Evolutionary conservation across 2,329 filamentous ascomycete species (phyloP).

Genomic region (Sporothrix mexicana): DNA sequence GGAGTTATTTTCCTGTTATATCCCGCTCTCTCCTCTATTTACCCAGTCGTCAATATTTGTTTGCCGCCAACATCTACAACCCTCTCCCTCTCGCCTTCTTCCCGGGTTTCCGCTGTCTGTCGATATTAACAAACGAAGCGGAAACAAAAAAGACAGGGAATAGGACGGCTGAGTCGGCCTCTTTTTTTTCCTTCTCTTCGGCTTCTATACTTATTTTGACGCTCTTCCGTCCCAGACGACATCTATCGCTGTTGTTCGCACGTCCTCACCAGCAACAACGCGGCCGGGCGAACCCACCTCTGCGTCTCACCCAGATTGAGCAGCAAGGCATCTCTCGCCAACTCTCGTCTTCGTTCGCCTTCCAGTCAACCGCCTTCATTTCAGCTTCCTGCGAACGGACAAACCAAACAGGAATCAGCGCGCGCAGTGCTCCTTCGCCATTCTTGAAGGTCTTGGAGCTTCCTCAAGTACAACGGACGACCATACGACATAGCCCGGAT

Average conservation of each 20-base stretch:
- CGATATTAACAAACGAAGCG: slow-evolving; percentile 25
- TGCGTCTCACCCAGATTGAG: slow-evolving; percentile 26
- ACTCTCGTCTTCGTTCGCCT: neutral
- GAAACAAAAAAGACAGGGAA: neutral
- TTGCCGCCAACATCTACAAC: neutral
- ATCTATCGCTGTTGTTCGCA: neutral
- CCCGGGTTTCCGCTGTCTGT: slow-evolving; percentile 23
- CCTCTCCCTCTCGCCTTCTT: neutral
- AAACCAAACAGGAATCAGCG: slow-evolving; percentile 18
- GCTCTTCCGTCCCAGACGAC: neutral
- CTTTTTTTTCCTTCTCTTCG: slow-evolving; percentile 16
- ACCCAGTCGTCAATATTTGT: slow-evolving; percentile 7
- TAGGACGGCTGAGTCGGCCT: slow-evolving; percentile 12
- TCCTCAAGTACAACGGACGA: neutral
- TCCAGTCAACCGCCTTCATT: slow-evolving; percentile 13
- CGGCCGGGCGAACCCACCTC: slow-evolving; percentile 13
- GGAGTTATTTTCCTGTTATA: neutral
- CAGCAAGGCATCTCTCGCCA: neutral
- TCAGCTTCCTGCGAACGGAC: slow-evolving; percentile 14
- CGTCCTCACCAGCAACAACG: slow-evolving; percentile 2
- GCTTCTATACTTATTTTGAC: slow-evolving; percentile 7
- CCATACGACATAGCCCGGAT: neutral
- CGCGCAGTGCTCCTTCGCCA: neutral
- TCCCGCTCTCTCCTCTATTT: slow-evolving; percentile 10
- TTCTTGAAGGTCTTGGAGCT: neutral